These are phyloP conservation scores for Rhynchospora breviuscula DNA, from an alignment of 176 grass and related monocot genomes.

Conservation along the genomic window DNA sequence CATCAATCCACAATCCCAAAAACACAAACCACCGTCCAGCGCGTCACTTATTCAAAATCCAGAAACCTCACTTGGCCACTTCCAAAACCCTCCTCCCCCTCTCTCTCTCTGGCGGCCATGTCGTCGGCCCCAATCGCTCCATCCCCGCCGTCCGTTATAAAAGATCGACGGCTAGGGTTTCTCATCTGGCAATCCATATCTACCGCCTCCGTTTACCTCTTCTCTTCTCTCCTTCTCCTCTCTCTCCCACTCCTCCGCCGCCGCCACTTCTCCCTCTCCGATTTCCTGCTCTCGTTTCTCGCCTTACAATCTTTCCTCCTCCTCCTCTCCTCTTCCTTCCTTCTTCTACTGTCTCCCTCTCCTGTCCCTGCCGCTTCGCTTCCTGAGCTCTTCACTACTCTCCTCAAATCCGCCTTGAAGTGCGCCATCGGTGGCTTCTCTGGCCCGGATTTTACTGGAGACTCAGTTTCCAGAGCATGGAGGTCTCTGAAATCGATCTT, in stretches of 20 bases:
- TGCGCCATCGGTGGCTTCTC: slow-evolving; percentile 33
- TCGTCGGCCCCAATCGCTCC: slow-evolving; percentile 16
- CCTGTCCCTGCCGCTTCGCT: slow-evolving; percentile 16
- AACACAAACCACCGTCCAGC: background rate
- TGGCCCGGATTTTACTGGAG: background rate
- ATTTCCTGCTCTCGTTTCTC: slow-evolving; percentile 21
- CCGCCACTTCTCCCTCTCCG: slow-evolving; percentile 14
- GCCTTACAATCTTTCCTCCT: slow-evolving; percentile 3
- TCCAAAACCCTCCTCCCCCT: background rate
- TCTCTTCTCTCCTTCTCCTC: slow-evolving; percentile 23
- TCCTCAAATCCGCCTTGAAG: slow-evolving; percentile 13
- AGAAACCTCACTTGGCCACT: background rate
- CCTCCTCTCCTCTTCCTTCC: slow-evolving; percentile 23
- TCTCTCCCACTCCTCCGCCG: background rate
- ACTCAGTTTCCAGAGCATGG: background rate
- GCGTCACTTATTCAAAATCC: slow-evolving; percentile 10
- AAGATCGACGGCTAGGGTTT: slow-evolving; percentile 40
- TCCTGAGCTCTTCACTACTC: background rate
- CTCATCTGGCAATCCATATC: slow-evolving; percentile 50
- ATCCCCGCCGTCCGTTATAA: slow-evolving; percentile 25
- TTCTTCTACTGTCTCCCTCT: slow-evolving; percentile 8
- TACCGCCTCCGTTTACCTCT: slow-evolving; percentile 27
- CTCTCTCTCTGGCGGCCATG: background rate
- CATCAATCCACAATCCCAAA: background rate
- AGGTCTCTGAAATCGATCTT: slow-evolving; percentile 20